A percentile compares a stretch with the other conserved stretches of the same genome.
phyloP scores from a whole-genome alignment of 768 basidiomycete species.

The Boletellus emodensis region DNA sequence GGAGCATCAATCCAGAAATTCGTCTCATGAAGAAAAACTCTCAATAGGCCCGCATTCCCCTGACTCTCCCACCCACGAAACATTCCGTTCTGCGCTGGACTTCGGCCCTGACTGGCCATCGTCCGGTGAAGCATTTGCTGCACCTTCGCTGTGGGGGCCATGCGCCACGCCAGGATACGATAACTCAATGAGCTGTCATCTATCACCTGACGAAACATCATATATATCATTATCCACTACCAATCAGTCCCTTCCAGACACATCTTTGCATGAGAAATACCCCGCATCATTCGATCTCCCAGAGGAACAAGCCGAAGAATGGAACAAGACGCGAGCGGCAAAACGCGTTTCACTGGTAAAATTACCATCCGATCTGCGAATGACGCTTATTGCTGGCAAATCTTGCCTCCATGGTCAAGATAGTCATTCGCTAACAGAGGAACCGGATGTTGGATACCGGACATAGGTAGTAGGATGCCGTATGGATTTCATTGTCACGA shows the following conservation, averaged over 20 bases:
- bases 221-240: conserved; percentile 18
- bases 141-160: conserved; percentile 30
- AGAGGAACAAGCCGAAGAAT: conserved; percentile 80
- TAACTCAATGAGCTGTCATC: conserved; percentile 30
- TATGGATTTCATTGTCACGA: conserved; percentile 1
- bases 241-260: conserved; percentile 19
- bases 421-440: conserved; percentile 8
- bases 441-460: conserved; percentile 2
- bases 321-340: conserved; percentile 81
- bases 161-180: conserved; percentile 28
- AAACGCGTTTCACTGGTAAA: conserved; percentile 81
- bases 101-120: conserved; percentile 48
- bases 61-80: conserved; percentile 49
- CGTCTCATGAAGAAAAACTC: conserved; percentile 11
- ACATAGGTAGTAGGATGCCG: background rate
- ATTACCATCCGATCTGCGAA: conserved; percentile 54
- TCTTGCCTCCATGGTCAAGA: conserved; percentile 7
- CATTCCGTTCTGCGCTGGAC: conserved; percentile 68
- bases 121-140: conserved; percentile 35
- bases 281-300: conserved; percentile 43
- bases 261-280: conserved; percentile 42
- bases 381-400: conserved; percentile 20
- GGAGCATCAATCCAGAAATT: conserved; percentile 16
- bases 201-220: conserved; percentile 27
- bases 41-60: conserved; percentile 25